Evolutionary conservation across 2,329 filamentous ascomycete genomes (phyloP).

Genomic region (Exophiala bonariae): DNA sequence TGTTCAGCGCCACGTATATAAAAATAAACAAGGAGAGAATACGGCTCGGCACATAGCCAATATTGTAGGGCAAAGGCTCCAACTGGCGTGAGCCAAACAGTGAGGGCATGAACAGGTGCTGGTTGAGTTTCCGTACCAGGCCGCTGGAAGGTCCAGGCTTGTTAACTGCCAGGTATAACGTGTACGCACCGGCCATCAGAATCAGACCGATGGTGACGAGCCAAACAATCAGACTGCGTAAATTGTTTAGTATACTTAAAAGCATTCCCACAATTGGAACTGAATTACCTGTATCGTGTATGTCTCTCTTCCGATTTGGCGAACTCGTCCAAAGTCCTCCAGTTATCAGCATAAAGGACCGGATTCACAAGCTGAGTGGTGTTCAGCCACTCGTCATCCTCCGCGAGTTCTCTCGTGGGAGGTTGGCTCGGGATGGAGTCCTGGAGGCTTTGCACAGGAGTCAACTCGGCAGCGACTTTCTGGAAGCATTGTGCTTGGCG

Average conservation of each 20-base stretch:
- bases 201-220: constrained; percentile 25
- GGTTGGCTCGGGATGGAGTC: constrained; percentile 27
- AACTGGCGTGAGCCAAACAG: constrained; percentile 16
- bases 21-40: constrained; percentile 31
- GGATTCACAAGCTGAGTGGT: constrained; percentile 33
- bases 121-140: constrained; percentile 13
- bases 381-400: constrained; percentile 32
- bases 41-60: constrained; percentile 28
- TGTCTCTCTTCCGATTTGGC: constrained; percentile 32
- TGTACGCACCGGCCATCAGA: constrained; percentile 21
- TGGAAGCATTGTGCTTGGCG: constrained; percentile 30
- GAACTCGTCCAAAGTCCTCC: constrained; percentile 32
- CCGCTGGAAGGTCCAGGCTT: background rate
- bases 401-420: constrained; percentile 26
- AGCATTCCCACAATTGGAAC: background rate
- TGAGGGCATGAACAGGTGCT: constrained; percentile 12
- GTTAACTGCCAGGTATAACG: constrained; percentile 10
- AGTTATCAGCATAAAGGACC: constrained; percentile 30
- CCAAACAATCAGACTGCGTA: constrained; percentile 6
- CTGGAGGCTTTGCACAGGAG: constrained; percentile 27
- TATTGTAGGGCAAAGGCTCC: constrained; percentile 15
- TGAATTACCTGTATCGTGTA: constrained; percentile 33
- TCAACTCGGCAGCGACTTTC: constrained; percentile 24
- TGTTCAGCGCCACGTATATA: constrained; percentile 32
- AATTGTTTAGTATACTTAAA: constrained; percentile 1